phyloP scores from a whole-genome alignment of 306 rosid species.

The Acmispon strigosus region DNA sequence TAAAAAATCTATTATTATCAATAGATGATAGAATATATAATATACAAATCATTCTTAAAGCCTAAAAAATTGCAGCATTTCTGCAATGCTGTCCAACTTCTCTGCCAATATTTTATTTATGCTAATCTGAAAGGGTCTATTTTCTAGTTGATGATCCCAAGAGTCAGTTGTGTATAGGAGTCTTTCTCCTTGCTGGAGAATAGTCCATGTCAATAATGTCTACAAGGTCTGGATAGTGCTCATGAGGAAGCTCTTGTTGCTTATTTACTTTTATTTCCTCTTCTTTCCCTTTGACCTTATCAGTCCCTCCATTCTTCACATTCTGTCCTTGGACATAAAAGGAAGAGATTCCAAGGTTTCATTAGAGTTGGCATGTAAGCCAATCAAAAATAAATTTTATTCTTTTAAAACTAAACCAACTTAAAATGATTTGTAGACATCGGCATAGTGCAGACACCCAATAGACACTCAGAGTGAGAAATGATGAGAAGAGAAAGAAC shows the following conservation, averaged over 20 bases:
- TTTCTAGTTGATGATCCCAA: not conserved
- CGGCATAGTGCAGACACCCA: too few relatives aligned
- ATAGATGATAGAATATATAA: not conserved
- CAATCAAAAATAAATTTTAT: not conserved
- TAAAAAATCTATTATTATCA: not conserved
- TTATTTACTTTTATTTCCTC: constrained; percentile 16
- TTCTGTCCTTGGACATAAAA: constrained; percentile 23
- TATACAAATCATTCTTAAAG: constrained; percentile 27
- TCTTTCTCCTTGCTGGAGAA: constrained; percentile 47
- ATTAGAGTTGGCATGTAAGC: not conserved
- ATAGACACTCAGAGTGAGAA: too few relatives aligned
- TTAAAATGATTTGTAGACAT: too few relatives aligned
- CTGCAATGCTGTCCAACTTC: constrained; percentile 37
- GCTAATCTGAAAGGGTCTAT: not conserved
- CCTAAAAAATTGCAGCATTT: constrained; percentile 53
- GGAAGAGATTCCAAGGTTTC: not conserved
- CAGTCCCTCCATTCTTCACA: constrained; percentile 22
- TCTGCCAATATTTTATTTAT: constrained; percentile 4
- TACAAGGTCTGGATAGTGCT: constrained; percentile 25
- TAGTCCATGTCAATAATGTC: constrained; percentile 65
- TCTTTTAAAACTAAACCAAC: not conserved
- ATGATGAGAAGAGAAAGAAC: too few relatives aligned
- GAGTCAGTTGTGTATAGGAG: constrained; percentile 62
- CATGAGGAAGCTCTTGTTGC: not conserved
- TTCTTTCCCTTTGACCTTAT: not conserved